Evolutionary conservation across 2,329 filamentous ascomycete species (phyloP).

Genomic region (Penicillium brevicompactum): DNA sequence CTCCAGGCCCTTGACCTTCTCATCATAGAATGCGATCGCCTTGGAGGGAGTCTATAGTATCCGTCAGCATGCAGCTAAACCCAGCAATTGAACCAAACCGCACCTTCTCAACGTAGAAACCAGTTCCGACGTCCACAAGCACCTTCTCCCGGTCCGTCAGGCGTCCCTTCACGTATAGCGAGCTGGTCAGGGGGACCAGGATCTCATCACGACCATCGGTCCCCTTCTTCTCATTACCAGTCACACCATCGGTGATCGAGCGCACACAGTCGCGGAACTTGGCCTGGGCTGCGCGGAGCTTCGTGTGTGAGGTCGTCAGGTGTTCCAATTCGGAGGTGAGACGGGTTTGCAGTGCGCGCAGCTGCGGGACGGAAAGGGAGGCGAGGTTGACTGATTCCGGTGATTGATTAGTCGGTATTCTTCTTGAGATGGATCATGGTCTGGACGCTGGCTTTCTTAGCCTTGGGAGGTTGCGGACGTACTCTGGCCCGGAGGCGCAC

Average conservation of each 20-base stretch:
- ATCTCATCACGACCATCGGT: slow-evolving; percentile 54
- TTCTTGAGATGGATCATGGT: neutral
- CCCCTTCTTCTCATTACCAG: slow-evolving; percentile 37
- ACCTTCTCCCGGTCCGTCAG: slow-evolving; percentile 75
- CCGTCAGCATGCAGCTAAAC: neutral
- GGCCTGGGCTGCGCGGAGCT: slow-evolving; percentile 83
- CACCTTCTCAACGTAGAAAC: slow-evolving; percentile 93
- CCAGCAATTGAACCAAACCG: neutral
- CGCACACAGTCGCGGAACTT: slow-evolving; percentile 90
- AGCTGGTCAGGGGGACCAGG: slow-evolving; percentile 92
- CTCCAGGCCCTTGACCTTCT: slow-evolving; percentile 67
- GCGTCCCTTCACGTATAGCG: slow-evolving; percentile 86
- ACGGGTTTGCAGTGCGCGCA: slow-evolving; percentile 90
- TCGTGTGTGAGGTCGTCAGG: slow-evolving; percentile 84
- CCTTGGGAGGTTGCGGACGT: slow-evolving; percentile 9
- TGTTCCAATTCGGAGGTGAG: slow-evolving; percentile 96
- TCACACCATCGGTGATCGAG: slow-evolving; percentile 67
- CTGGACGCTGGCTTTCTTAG: neutral
- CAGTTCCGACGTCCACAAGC: slow-evolving; percentile 89
- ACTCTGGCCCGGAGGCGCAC: slow-evolving; percentile 34
- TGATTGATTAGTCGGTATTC: slow-evolving; percentile 1
- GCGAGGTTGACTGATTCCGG: slow-evolving; percentile 64
- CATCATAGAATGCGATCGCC: slow-evolving; percentile 67
- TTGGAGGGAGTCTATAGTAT: slow-evolving; percentile 54
- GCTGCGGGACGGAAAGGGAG: slow-evolving; percentile 78